Conservation (phyloP, 805 yeast species). For the Wickerhamiella slavikovae region DNA sequence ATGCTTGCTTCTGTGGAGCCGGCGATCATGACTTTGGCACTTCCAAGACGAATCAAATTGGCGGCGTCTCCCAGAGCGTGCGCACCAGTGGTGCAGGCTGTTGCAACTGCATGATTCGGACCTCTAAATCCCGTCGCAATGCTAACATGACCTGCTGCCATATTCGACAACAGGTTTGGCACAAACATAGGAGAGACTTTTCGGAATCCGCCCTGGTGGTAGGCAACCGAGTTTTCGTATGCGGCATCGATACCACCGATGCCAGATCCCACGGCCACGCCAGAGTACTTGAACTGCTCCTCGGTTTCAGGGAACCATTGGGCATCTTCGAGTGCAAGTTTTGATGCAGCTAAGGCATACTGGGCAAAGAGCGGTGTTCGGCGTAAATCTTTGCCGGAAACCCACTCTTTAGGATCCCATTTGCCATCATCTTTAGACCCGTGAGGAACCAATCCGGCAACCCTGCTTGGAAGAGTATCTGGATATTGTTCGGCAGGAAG, state of each 20-base stretch:
- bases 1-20: conserved; percentile 86
- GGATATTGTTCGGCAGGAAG: conserved; percentile 23
- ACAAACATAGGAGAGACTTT: conserved; percentile 71
- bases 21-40: conserved; percentile 72
- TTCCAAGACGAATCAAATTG: conserved; percentile 56
- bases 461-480: conserved; percentile 42
- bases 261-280: conserved; percentile 85
- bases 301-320: conserved; percentile 24
- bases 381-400: conserved; percentile 29
- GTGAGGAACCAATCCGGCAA: conserved; percentile 53
- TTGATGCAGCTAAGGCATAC: conserved; percentile 55
- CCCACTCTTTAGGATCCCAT: conserved; percentile 34
- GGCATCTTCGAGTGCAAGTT: conserved; percentile 60
- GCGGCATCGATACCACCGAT: conserved; percentile 70
- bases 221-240: conserved; percentile 38
- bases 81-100: conserved; percentile 95
- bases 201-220: conserved; percentile 32
- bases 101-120: conserved; percentile 69
- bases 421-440: conserved; percentile 24
- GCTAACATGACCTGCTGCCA: conserved; percentile 87
- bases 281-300: conserved; percentile 12
- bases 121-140: conserved; percentile 62
- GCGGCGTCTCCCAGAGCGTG: conserved; percentile 88
- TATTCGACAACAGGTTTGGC: conserved; percentile 65
- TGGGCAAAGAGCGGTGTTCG: conserved; percentile 56